Conservation (phyloP, 2,329 filamentous ascomycete genomes). For the Lomentospora prolificans region DNA sequence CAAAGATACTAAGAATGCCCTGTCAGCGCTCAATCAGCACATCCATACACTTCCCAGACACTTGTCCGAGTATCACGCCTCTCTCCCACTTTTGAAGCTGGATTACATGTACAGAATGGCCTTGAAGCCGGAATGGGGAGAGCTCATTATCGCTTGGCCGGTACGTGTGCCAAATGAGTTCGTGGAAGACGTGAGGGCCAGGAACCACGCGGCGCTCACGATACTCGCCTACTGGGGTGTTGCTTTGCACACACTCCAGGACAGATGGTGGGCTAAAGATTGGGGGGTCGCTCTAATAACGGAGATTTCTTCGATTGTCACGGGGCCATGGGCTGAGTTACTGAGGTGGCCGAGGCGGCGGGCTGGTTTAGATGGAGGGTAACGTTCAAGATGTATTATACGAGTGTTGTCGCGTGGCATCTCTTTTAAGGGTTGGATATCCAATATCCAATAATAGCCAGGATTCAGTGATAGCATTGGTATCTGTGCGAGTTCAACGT, state of each 20-base stretch:
- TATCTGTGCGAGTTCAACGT: too few species aligned
- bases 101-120: constrained; percentile 8
- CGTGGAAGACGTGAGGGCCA: constrained; percentile 4
- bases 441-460: too few species aligned
- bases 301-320: constrained; percentile 6
- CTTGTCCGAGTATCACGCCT: not conserved
- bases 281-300: constrained; percentile 10
- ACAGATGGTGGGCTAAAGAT: constrained; percentile 12
- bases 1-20: not conserved
- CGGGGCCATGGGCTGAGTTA: not conserved
- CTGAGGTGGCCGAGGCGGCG: not conserved
- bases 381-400: too few species aligned
- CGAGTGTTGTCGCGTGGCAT: not conserved
- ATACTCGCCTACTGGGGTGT: constrained; percentile 12
- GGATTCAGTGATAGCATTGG: too few species aligned
- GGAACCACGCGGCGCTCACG: constrained; percentile 9
- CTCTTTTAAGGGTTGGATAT: constrained; percentile 15
- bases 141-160: constrained; percentile 11
- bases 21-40: not conserved
- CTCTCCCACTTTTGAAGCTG: not conserved
- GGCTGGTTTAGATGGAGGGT: not conserved
- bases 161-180: constrained; percentile 9
- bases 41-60: not conserved
- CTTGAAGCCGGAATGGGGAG: constrained; percentile 3
- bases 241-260: constrained; percentile 8